These are phyloP conservation scores for Chytriomyces sp. DNA, from an alignment of 192 early-diverging fungal genomes.

Conservation along the genomic window DNA sequence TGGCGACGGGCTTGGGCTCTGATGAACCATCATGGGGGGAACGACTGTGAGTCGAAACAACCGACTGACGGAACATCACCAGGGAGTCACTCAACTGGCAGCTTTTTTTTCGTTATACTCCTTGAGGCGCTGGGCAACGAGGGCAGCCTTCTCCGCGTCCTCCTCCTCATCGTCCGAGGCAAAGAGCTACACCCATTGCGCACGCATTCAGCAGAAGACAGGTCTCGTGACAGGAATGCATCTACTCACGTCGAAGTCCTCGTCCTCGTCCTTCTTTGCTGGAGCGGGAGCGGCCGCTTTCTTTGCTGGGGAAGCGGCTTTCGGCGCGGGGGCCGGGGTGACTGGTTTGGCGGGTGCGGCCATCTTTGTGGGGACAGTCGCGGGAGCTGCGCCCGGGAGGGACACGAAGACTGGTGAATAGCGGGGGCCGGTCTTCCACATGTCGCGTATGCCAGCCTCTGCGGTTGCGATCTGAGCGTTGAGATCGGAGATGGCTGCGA, in stretches of 20 bases:
- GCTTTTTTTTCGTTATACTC: conserved; percentile 91
- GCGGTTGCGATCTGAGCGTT: no score
- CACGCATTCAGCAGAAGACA: conserved; percentile 3
- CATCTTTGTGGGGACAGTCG: conserved; percentile 81
- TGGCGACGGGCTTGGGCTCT: conserved; percentile 80
- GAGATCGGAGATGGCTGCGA: background rate
- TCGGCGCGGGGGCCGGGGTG: background rate
- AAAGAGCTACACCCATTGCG: no score
- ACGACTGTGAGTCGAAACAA: background rate
- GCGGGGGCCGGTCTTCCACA: background rate
- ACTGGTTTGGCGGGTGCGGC: conserved; percentile 15
- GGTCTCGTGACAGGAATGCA: background rate
- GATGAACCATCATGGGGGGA: background rate
- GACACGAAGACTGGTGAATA: background rate
- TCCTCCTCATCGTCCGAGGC: no score
- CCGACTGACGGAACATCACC: no score
- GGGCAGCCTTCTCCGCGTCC: conserved; percentile 85
- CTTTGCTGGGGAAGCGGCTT: background rate
- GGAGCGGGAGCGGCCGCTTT: conserved; percentile 1
- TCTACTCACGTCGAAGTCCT: conserved; percentile 45
- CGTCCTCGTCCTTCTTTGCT: conserved; percentile 9
- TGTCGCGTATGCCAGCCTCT: background rate
- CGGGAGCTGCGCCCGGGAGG: background rate
- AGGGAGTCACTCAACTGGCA: conserved; percentile 48
- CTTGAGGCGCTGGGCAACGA: conserved; percentile 85